Evolutionary conservation across 2,329 filamentous ascomycete species (phyloP), one percentile per base, ranked within the genome.

Genomic region (Falciphora oryzae): DNA sequence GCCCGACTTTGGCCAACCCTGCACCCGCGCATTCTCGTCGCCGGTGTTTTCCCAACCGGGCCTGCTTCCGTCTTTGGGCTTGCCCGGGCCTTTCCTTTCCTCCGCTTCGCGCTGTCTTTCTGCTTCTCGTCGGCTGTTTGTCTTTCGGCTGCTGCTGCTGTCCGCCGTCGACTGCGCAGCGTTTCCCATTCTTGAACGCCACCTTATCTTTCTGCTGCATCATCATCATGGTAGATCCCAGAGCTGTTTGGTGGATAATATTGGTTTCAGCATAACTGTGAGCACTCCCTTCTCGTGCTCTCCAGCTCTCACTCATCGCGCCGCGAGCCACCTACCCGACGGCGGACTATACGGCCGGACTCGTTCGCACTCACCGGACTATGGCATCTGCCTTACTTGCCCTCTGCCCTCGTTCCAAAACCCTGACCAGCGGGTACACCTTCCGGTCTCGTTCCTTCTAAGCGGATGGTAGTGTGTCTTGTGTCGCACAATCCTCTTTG

Each of bases 181-280:
- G 22, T n/a, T 53, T 8, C 44, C 44, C 44, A 4, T 22, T 4
- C 44, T n/a, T 5, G 10, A 53, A 22, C 18, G 2, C 44, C 44
- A n/a, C 44, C 31, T 38, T 32, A 50, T 59, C 62, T 53, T 29
- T 63, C 32, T 44, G 27, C 57, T 50, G 35, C 25, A 53, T 63
- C 25, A 63, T 59, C 62, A 63, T 35, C 62, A 63, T 63, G 62
- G 62, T 63, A 59, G 57, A 44, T 35, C 50, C 29, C 28, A 57
- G 62, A 63, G 56, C 35, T 59, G 62, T 25, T 27, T 29, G 32
- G 56, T 25, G 27, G 25, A 57, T 38, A 27, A 50, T 63, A 7
- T 59, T 59, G 22, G 31, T 63, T 53, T 59, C 35, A 59, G 56
- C 57, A 35, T 63, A 63, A 63, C 16, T 63, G 62, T 63, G 58